Evolutionary conservation across 139 green algal genomes (phyloP), one percentile per base, ranked within the genome.

Genomic region (Closterium sp.): DNA sequence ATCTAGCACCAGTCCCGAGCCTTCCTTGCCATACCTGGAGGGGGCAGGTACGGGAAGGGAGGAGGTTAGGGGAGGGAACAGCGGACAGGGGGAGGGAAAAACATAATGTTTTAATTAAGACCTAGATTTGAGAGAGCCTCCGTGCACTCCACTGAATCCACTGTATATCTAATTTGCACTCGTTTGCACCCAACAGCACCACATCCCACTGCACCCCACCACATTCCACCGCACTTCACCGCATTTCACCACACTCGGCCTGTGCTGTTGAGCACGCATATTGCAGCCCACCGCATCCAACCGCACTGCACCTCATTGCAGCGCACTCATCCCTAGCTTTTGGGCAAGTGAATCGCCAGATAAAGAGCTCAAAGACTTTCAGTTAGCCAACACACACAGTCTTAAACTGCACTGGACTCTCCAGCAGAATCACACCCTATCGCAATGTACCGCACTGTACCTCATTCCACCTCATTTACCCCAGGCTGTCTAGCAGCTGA

Each of bases 1-100:
- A 90, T 99, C 97, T 36, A 99, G 94, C 89, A 91, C 23, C 33
- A 99, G 93, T 0, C 95, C 96, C 1, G 86, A 95, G 76, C 92
- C 95, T 69, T 95, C 92, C 66, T 93, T 88, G 0, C 97, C 97
- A 36, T 94, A 93, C 34, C 89, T 91, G 89, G 33, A 86, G 5
- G 1, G 55, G 1, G 55, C 55, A 76, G 55, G 55, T 76, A 28
- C 12, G 16, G 55, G 9, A 33, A 87, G 32, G 84, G 84, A 33
- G 32, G 84, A 34, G 19, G 83, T 8, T 87, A 34, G 4, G 7
- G 30, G 30, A 87, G 28, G 31, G 30, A 87, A 5, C 83, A 87
- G 23, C 12, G 83, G 5, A 21, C 38, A 66, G 21, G 3, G 38
- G 38, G 21, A 66, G 4, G 38, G 8, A 21, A 21, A 21, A 66